Evolutionary conservation across 1,284 basidiomycete genomes (phyloP).

Genomic region (Pholiota adiposa): DNA sequence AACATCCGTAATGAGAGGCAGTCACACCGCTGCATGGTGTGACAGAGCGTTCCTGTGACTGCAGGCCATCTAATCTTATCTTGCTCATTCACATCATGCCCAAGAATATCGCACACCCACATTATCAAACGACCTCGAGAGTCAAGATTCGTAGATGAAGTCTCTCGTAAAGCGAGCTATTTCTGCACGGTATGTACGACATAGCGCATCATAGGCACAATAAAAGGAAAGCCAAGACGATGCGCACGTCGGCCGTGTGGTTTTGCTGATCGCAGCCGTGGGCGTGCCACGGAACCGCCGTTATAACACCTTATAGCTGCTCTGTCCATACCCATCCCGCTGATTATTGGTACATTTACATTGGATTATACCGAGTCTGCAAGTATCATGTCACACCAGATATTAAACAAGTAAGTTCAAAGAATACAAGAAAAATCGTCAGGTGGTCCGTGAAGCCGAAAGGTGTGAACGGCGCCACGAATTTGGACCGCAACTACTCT

Average conservation of each 20-base stretch:
- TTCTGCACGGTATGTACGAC: constrained; percentile 4
- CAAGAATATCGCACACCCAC: not conserved
- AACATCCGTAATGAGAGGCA: not conserved
- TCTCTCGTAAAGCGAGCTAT: constrained; percentile 8
- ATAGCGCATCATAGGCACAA: not conserved
- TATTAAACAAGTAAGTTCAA: not conserved
- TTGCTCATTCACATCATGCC: not conserved
- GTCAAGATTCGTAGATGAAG: not conserved
- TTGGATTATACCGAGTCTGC: too few relatives aligned
- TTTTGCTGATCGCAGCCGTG: not conserved
- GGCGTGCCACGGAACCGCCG: not conserved
- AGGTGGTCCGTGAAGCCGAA: not conserved
- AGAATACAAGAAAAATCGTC: not conserved
- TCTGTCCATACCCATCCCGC: too few relatives aligned
- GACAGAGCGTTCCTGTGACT: constrained; percentile 17
- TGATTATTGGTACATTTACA: too few relatives aligned
- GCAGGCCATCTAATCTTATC: constrained; percentile 5
- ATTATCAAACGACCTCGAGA: not conserved
- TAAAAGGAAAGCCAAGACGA: not conserved
- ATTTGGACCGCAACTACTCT: not conserved
- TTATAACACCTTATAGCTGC: not conserved
- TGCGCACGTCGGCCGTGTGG: too few relatives aligned
- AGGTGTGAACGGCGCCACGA: not conserved
- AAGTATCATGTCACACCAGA: not conserved
- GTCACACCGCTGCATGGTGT: constrained; percentile 16